Conservation (phyloP, 1,284 basidiomycete species). For the Rhizoctonia solani region DNA sequence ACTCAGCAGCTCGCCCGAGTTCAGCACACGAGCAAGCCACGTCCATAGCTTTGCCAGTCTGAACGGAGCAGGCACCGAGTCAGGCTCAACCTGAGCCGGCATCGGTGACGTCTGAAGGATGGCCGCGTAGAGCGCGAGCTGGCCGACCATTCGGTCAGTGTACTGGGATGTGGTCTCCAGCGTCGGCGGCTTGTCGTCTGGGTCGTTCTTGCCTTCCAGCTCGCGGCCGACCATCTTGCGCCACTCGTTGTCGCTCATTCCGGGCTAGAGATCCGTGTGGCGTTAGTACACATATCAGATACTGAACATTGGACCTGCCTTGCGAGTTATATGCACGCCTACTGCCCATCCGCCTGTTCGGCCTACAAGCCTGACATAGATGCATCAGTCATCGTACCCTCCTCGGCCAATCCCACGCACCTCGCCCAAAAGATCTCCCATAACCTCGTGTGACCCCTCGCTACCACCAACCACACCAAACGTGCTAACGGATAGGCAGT, state of each 20-base stretch:
- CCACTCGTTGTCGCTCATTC: conserved; percentile 57
- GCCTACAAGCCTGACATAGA: too few relatives aligned
- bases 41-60: conserved; percentile 68
- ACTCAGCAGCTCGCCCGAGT: conserved; percentile 56
- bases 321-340: conserved; percentile 31
- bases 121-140: conserved; percentile 87
- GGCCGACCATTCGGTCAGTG: conserved; percentile 74
- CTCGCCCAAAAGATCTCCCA: conserved; percentile 81
- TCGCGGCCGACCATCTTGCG: conserved; percentile 68
- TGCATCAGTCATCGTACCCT: too few relatives aligned
- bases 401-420: conserved; percentile 77
- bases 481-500: conserved; percentile 83
- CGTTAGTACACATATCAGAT: neutral
- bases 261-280: conserved; percentile 39
- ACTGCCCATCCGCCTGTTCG: conserved; percentile 50
- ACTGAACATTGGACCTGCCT: conserved; percentile 45
- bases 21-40: conserved; percentile 65
- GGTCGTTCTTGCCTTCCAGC: conserved; percentile 50
- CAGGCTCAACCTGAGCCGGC: conserved; percentile 50
- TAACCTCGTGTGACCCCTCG: conserved; percentile 60
- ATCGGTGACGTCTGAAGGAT: conserved; percentile 60
- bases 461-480: conserved; percentile 70
- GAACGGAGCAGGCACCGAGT: conserved; percentile 49
- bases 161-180: conserved; percentile 67
- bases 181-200: conserved; percentile 41